These are phyloP conservation scores for Pestalotiopsis sp. DNA, from an alignment of 2,329 filamentous ascomycete genomes.

Conservation along the genomic window DNA sequence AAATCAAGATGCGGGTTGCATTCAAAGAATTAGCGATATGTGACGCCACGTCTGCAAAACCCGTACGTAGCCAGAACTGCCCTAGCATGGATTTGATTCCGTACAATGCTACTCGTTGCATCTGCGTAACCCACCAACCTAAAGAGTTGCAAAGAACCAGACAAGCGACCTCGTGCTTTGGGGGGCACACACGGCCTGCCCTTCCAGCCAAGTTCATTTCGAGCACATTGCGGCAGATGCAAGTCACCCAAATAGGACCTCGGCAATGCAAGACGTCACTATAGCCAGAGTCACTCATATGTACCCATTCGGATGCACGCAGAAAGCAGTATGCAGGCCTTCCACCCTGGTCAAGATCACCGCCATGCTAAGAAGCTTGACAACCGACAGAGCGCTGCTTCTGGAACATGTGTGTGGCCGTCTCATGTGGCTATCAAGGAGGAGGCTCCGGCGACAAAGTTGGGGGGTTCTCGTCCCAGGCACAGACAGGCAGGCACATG, in stretches of 20 bases:
- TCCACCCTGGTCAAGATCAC: neutral
- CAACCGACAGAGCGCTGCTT: neutral
- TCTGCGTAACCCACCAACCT: neutral
- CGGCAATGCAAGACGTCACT: conserved; percentile 10
- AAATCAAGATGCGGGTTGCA: neutral
- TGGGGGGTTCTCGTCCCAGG: neutral
- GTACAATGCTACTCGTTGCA: neutral
- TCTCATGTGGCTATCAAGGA: neutral
- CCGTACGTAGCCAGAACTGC: neutral
- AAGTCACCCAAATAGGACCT: conserved; percentile 7
- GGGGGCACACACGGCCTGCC: neutral
- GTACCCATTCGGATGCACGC: neutral
- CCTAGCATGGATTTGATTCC: neutral
- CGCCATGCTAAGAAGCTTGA: neutral
- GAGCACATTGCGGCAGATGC: conserved; percentile 4
- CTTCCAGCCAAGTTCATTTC: conserved; percentile 5
- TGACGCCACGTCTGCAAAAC: neutral
- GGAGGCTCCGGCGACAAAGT: neutral
- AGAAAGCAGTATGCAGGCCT: neutral
- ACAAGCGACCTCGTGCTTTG: neutral
- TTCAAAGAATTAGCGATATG: neutral
- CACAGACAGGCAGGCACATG: neutral
- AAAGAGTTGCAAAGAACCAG: neutral
- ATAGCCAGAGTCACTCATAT: neutral
- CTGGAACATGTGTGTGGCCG: neutral